Conservation (phyloP, 2,329 filamentous ascomycete species). For the Colletotrichum sp. region DNA sequence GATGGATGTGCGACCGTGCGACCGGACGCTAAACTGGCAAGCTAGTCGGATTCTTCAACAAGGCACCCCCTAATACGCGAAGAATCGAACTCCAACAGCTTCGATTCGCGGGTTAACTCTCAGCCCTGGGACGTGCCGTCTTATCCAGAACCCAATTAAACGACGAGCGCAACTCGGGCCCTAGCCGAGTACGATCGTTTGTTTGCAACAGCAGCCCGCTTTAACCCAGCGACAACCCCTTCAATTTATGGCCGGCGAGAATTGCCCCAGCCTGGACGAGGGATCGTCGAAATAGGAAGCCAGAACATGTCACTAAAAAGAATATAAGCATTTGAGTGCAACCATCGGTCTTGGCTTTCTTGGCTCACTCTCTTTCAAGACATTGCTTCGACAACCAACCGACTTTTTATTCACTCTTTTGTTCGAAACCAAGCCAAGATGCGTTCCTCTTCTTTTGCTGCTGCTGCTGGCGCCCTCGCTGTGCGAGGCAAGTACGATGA, state of each 20-base stretch:
- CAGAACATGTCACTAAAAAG: not conserved
- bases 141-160: not conserved
- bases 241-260: not conserved
- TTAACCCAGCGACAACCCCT: not conserved
- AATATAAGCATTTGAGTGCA: not conserved
- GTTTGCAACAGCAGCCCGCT: not conserved
- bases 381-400: not conserved
- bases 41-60: not conserved
- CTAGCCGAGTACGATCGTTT: not conserved
- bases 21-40: not conserved
- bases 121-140: not conserved
- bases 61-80: not conserved
- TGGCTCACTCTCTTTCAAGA: not conserved
- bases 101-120: not conserved
- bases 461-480: not conserved
- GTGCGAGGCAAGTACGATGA: slow-evolving; percentile 2
- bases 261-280: not conserved
- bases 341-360: not conserved
- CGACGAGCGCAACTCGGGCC: not conserved
- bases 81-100: not conserved
- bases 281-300: not conserved
- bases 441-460: not conserved
- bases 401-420: not conserved
- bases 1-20: not conserved
- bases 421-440: not conserved